Base-by-base conservation (phyloP, 139 green algal genomes). In the Tetradesmus obliquus region DNA sequence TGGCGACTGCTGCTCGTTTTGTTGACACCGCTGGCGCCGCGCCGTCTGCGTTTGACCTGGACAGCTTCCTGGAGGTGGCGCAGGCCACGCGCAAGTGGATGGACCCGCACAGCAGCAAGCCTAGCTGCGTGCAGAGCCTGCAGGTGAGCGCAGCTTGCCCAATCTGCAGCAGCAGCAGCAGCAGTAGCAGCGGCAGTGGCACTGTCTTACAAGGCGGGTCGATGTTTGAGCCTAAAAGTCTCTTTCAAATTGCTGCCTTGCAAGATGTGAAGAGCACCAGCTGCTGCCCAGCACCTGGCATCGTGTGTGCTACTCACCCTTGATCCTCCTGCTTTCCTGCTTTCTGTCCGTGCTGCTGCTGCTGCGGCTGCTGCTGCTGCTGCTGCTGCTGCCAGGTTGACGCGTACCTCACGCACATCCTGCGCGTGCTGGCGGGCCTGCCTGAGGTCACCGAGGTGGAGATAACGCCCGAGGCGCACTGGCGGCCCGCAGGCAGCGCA, bases 11-110 rank as follows among this genome's bases (percentile, higher is more conserved):
- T 13, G 96, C 88, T 3, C 91, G 95, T 32, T 97, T 94, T 55
- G 74, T 54, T 3, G 71, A 90, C 86, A 45, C 53, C 3, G 90
- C 93, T 60, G 60, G 90, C 24, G 24, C 5, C 51, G 96, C 94
- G 9, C 93, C 97, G 58, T 89, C 90, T 13, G 91, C 92, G 24
- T 99, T 99, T 92, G 97, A 99, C 92, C 93, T 99, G 80, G 95
- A 97, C 62, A 91, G 94, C 24, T 99, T 98, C 91, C 92, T 99
- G 79, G 92, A 91, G 15, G 94, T 97, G 90, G 96, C 92, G 19
- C 32, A 95, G 88, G 92, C 94, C 88, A 98, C 94, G 55, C 94
- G 95, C 92, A 99, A 98, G 95, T 99, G 97, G 97, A 95, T 97
- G 92, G 97, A 97, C 94, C 97, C 97, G 1, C 95, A 96, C 92